A percentile compares a stretch with the other conserved stretches of the same genome.
Evolutionary conservation across 2,329 filamentous ascomycete species (phyloP).

Genomic region (Didymella arachidicola): DNA sequence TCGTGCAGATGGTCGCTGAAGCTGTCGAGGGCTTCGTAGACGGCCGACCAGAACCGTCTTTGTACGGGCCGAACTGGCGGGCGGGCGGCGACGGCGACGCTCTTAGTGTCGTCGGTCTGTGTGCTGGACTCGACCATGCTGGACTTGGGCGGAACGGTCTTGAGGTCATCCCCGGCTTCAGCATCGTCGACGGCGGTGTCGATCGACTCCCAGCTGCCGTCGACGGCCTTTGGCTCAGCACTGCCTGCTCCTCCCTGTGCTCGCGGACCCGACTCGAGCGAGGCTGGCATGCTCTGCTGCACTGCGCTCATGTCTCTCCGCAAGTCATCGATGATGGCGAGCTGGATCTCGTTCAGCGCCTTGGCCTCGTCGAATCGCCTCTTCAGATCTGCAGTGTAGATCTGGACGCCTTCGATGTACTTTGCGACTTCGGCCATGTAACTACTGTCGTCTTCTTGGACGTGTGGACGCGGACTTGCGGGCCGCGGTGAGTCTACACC

Average conservation of each 20-base stretch:
- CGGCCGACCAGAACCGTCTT: slow-evolving; percentile 32
- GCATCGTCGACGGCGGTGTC: slow-evolving; percentile 10
- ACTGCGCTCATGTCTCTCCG: slow-evolving; percentile 33
- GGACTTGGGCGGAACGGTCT: slow-evolving; percentile 4
- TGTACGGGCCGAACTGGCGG: slow-evolving; percentile 16
- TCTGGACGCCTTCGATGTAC: slow-evolving; percentile 41
- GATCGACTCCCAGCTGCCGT: slow-evolving; percentile 16
- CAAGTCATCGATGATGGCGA: slow-evolving; percentile 44
- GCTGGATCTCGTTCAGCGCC: slow-evolving; percentile 43
- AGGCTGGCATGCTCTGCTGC: slow-evolving; percentile 25
- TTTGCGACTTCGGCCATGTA: slow-evolving; percentile 39
- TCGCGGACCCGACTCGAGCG: slow-evolving; percentile 8
- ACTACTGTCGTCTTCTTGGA: slow-evolving; percentile 19
- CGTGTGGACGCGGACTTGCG: slow-evolving; percentile 4
- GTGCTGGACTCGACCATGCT: slow-evolving; percentile 17
- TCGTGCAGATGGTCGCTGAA: slow-evolving; percentile 25
- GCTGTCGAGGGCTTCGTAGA: slow-evolving; percentile 33
- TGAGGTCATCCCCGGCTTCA: not conserved
- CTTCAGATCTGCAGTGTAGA: slow-evolving; percentile 36
- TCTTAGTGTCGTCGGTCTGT: slow-evolving; percentile 12
- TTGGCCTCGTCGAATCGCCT: slow-evolving; percentile 46
- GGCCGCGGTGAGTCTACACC: slow-evolving; percentile 16
- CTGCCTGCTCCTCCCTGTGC: slow-evolving; percentile 4
- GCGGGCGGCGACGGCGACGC: slow-evolving; percentile 24
- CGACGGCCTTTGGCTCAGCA: slow-evolving; percentile 3